Base-by-base conservation (phyloP, 2,329 filamentous ascomycete genomes). In the Didymella exigua region DNA sequence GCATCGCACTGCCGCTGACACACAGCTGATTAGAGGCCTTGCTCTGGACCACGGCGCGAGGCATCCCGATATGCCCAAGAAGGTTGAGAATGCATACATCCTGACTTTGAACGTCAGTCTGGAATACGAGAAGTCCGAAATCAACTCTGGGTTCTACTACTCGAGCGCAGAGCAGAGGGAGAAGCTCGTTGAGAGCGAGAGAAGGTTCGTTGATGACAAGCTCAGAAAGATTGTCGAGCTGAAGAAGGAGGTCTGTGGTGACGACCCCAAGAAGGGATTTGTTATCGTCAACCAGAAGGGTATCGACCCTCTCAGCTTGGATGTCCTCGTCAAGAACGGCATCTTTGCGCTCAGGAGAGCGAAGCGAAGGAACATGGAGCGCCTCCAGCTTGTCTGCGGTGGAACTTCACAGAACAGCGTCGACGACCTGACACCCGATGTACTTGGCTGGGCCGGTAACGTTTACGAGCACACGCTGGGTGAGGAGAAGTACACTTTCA, bases 271-370 rank as follows among this genome's bases (percentile, higher is more conserved):
- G 80, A 97, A 98, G 84, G 89, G 89, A 69, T 99, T 99, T 74
- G 95, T 98, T 63, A 88, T 99, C 70, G 91, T 99, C 78, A 99
- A 99, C 82, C 95, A 99, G 79, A 99, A 99, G 84, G 95, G 95
- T 60, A 99, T 99, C 67, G 95, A 99, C 75, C 95, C 95, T 19
- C 82, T 99, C 59, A 97, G 93, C 49, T 84, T 99, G 64, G 95
- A 99, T 69, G 92, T 99, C 11, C 82, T 99, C 54, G 93, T 95
- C 62, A 99, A 99, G 86, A 98, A 99, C 75, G 93, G 93, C 65
- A 99, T 99, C 68, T 86, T 98, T 63, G 95, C 95, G 48, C 85
- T 99, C 59, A 87, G 95, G 70, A 86, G 95, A 75, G 95, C 95
- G 34, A 99, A 99, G 88, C 86, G 95, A 77, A 89, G 95, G 75